Evolutionary conservation across 345 rosid species (phyloP), one percentile per base, ranked within the genome.

Genomic region (Salix brachista): DNA sequence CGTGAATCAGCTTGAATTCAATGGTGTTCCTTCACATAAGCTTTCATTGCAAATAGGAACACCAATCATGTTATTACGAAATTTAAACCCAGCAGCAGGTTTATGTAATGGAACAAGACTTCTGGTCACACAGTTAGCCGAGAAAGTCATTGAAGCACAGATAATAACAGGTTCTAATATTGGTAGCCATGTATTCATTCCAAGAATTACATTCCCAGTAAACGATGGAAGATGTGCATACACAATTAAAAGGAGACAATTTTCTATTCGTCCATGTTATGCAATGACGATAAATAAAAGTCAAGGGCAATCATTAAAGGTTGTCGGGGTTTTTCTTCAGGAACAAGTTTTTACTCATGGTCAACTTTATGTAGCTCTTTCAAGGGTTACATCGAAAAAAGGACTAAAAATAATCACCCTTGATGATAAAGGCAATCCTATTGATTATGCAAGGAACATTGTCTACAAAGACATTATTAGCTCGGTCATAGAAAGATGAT

Each of bases 61-160:
- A 11, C 77, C 61, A 1, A 19, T 78, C 1, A 72, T 72, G 65
- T 9, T 78, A 7, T 19, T 71, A 2, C n/a, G 66, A 12, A 78
- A 78, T 19, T 14, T 78, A 6, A 52, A 78, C 42, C 71, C 34
- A 34, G 16, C 50, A 1, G 2, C 3, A 0, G 71, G 76, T 4
- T 21, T 64, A 14, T 78, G 80, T 17, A 78, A 78, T 36, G 71
- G 66, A 1, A 71, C 66, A 64, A 34, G 80, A 28, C 13, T 56
- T 14, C 17, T 65, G 4, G 34, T 21, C 28, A 71, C 60, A 8
- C 30, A 6, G 0, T 12, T 71, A 1, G 36, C 46, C 1, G 30
- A 5, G 9, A 26, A 30, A 36, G 54, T 70, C 1, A 18, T 77
- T 11, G 65, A 71, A 60, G 75, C 32, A 5, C 9, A 30, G 4